phyloP scores from a whole-genome alignment of 2,329 filamentous ascomycete genomes.

The Aspergillus intermedius region DNA sequence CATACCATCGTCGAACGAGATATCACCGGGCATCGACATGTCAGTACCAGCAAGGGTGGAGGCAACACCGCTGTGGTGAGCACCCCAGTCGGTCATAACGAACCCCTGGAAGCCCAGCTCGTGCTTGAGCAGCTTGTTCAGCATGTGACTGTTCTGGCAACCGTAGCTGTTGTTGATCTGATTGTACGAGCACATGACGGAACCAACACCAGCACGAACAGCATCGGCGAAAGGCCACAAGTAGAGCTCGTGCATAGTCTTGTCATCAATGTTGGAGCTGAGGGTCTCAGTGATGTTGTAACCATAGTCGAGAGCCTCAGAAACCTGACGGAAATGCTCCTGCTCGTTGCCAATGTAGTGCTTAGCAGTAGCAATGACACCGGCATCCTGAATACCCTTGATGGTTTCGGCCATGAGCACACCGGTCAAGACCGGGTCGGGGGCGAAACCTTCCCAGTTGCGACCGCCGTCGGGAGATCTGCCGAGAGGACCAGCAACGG shows the following conservation, averaged over 20 bases:
- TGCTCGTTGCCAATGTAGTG: constrained; percentile 71
- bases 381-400: constrained; percentile 72
- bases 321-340: constrained; percentile 60
- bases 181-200: constrained; percentile 68
- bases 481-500: constrained; percentile 68
- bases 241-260: constrained; percentile 58
- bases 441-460: constrained; percentile 62
- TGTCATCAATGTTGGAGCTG: constrained; percentile 58
- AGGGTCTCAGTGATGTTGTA: constrained; percentile 57
- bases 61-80: constrained; percentile 64
- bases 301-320: constrained; percentile 53
- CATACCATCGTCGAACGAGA: constrained; percentile 62
- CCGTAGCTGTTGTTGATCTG: constrained; percentile 63
- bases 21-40: constrained; percentile 82
- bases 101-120: constrained; percentile 73
- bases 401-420: constrained; percentile 66
- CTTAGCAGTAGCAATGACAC: constrained; percentile 77
- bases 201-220: constrained; percentile 58
- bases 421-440: constrained; percentile 70
- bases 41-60: constrained; percentile 65
- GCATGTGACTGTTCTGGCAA: constrained; percentile 56
- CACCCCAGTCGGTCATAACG: constrained; percentile 67
- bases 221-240: constrained; percentile 65
- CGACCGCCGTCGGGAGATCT: constrained; percentile 61
- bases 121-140: constrained; percentile 60